Evolutionary conservation across 495 filamentous ascomycete species (phyloP).

Genomic region (Pseudevernia furfuracea): DNA sequence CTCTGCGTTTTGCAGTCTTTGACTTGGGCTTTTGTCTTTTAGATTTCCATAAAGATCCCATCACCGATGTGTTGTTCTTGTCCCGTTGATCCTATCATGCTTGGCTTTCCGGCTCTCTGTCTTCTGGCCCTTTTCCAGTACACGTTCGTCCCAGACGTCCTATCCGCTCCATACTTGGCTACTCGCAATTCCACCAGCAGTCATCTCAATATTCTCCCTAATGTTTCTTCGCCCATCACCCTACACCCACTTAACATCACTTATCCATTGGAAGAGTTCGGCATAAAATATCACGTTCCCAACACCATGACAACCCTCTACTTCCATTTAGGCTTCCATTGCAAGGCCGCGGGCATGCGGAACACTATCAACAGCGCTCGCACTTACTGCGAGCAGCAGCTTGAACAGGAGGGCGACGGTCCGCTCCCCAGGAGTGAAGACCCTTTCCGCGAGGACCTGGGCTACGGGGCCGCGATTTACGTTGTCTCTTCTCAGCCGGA

Average conservation of each 20-base stretch:
- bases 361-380: background rate
- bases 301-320: background rate
- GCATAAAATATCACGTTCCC: background rate
- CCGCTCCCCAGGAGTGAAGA: background rate
- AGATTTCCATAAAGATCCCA: too few species aligned
- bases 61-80: background rate
- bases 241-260: background rate
- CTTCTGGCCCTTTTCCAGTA: background rate
- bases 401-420: background rate
- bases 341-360: background rate
- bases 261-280: background rate
- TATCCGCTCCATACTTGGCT: background rate
- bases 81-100: background rate
- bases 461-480: background rate
- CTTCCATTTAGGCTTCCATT: background rate
- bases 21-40: too few species aligned
- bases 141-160: background rate
- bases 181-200: background rate
- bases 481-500: constrained; percentile 1
- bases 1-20: background rate
- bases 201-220: background rate
- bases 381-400: background rate
- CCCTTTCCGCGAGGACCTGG: constrained; percentile 3
- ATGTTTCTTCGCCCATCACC: background rate
- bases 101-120: background rate